Evolutionary conservation across 2,329 filamentous ascomycete species (phyloP).

Genomic region (Trichoderma atroviride): DNA sequence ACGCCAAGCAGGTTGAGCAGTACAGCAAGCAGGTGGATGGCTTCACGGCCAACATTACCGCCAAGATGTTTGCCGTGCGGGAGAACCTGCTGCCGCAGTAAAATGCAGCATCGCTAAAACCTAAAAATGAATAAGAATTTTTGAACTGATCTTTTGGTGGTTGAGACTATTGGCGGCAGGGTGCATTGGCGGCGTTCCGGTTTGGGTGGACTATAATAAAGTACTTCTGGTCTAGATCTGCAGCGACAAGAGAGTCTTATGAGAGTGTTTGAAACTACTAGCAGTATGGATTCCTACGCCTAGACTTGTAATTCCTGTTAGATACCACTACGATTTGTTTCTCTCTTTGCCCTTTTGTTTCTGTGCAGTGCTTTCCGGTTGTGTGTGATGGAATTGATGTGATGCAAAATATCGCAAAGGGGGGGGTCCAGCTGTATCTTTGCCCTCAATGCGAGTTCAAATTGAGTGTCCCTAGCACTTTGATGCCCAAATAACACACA

Average conservation of each 20-base stretch:
- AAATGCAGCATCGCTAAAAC: conserved; percentile 19
- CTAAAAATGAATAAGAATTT: neutral
- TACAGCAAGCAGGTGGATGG: conserved; percentile 97
- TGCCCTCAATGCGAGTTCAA: neutral
- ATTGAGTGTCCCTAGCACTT: neutral
- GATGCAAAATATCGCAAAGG: neutral
- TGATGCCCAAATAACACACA: neutral
- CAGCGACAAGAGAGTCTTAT: conserved; percentile 37
- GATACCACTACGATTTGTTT: conserved; percentile 22
- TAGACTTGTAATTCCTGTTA: conserved; percentile 24
- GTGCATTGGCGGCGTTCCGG: conserved; percentile 49
- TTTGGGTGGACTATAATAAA: conserved; percentile 44
- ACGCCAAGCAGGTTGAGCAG: conserved; percentile 94
- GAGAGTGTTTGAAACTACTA: conserved; percentile 19
- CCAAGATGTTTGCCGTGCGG: conserved; percentile 98
- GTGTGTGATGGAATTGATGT: neutral
- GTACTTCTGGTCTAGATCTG: conserved; percentile 43
- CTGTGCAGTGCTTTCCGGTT: neutral
- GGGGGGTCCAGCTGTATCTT: neutral
- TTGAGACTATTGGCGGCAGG: conserved; percentile 34
- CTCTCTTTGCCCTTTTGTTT: neutral
- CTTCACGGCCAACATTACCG: conserved; percentile 86
- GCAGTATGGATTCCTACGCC: conserved; percentile 13
- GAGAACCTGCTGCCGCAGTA: conserved; percentile 65
- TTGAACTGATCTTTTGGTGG: conserved; percentile 23